Evolutionary conservation across 1,284 basidiomycete species (phyloP), one percentile per base, ranked within the genome.

Genomic region (Moniliophthora roreri): DNA sequence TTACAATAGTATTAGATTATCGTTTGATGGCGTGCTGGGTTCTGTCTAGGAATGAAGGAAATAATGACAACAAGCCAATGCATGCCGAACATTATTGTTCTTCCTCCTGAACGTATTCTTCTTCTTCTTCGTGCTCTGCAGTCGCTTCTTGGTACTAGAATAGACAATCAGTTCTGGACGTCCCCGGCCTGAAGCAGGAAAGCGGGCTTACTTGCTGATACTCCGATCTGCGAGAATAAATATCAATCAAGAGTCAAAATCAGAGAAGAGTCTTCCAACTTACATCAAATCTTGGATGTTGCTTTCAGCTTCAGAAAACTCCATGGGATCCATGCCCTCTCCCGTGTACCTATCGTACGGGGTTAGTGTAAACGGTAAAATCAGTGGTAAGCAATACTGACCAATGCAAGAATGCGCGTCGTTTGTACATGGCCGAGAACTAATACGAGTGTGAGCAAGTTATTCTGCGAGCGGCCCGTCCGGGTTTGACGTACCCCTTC

Each of bases 251-350:
- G 55, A 50, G 42, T 23, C 11, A 48, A 32, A 24, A 47, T 41
- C 34, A 40, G 15, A 34, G 23, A 40, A 15, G 20, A 28, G 32
- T 38, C 37, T 13, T 13, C 32, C 53, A 45, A 72, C 90, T 66
- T 69, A 91, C 88, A 93, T 84, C 40, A 93, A 66, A 72, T 93
- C 91, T n/a, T 80, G 79, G 13, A 82, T 74, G 66, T 93, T 93
- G 64, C 86, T 91, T 72, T 93, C 90, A 0, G 91, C 90, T 68
- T 96, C 93, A 1, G 90, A 85, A 71, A 97, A 95, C 71, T 96
- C 94, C 89, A 95, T 89, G 47, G 84, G 70, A 67, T 93, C 91
- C 93, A 94, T 94, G 51, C 93, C 93, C 69, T 95, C 93, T 21
- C 85, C 89, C 16, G 87, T 91, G 71, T 94, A 95, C 75, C 74